phyloP scores from a whole-genome alignment of 2,329 filamentous ascomycete genomes.

The Fusarium cyanostomum region DNA sequence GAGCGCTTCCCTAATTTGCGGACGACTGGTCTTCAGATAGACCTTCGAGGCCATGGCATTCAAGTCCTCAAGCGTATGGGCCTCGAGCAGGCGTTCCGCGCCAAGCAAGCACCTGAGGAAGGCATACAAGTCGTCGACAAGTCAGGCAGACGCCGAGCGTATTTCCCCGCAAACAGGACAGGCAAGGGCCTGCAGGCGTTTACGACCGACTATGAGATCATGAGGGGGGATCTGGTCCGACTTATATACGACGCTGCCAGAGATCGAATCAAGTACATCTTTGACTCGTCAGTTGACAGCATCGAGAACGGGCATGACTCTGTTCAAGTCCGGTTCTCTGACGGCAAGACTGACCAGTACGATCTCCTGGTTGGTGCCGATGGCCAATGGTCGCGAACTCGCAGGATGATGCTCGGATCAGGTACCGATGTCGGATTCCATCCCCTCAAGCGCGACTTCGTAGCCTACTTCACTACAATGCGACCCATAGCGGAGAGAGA shows the following conservation, averaged over 20 bases:
- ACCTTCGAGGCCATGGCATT: slow-evolving; percentile 62
- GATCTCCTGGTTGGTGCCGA: slow-evolving; percentile 67
- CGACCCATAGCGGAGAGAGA: slow-evolving; percentile 44
- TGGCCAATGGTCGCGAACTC: slow-evolving; percentile 60
- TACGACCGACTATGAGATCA: slow-evolving; percentile 63
- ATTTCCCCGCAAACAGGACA: slow-evolving; percentile 46
- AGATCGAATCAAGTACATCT: slow-evolving; percentile 40
- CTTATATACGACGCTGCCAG: slow-evolving; percentile 54
- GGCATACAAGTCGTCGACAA: slow-evolving; percentile 58
- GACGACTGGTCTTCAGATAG: slow-evolving; percentile 61
- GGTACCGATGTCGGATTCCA: slow-evolving; percentile 38
- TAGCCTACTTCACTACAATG: slow-evolving; percentile 49
- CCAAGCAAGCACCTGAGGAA: slow-evolving; percentile 55
- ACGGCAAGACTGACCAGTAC: slow-evolving; percentile 54
- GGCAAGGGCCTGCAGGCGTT: slow-evolving; percentile 46
- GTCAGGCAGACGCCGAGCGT: slow-evolving; percentile 49
- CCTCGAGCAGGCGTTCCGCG: slow-evolving; percentile 43
- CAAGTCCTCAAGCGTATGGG: slow-evolving; percentile 55
- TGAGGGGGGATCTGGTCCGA: slow-evolving; percentile 60
- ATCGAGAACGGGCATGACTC: slow-evolving; percentile 46
- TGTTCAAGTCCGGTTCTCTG: slow-evolving; percentile 53
- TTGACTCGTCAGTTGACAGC: slow-evolving; percentile 44
- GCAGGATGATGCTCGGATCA: slow-evolving; percentile 52
- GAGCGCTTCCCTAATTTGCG: slow-evolving; percentile 55
- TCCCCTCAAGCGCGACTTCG: slow-evolving; percentile 38